Conservation (phyloP, 2,329 filamentous ascomycete genomes). For the Claviceps pazoutovae region DNA sequence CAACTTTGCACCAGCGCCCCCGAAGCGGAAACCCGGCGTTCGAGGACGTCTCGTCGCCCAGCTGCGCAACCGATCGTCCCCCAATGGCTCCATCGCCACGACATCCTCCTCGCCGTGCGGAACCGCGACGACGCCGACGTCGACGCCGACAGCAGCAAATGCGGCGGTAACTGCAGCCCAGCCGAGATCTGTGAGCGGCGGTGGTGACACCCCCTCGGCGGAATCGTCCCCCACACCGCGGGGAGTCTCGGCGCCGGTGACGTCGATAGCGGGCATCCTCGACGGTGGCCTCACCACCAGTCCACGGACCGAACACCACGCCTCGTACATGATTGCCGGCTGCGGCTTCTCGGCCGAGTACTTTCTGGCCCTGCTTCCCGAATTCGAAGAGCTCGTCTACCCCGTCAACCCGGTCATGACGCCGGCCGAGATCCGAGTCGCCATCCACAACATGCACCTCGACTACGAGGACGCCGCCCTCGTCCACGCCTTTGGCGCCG, state of each 20-base stretch:
- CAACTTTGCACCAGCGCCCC: constrained; percentile 18
- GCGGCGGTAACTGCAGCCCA: neutral
- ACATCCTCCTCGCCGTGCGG: constrained; percentile 1
- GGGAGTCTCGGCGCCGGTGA: constrained; percentile 6
- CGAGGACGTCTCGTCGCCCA: constrained; percentile 22
- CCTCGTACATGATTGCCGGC: constrained; percentile 2
- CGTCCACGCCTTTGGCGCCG: constrained; percentile 21
- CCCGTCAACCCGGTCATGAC: constrained; percentile 23
- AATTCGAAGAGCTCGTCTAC: constrained; percentile 23
- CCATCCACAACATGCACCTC: constrained; percentile 20
- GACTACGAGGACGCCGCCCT: constrained; percentile 21
- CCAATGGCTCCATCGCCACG: constrained; percentile 1
- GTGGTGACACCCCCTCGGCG: constrained; percentile 6
- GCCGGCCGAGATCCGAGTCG: constrained; percentile 15
- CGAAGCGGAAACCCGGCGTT: constrained; percentile 21
- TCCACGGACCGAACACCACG: constrained; percentile 1
- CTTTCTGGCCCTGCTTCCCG: constrained; percentile 19
- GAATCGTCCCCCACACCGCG: constrained; percentile 3
- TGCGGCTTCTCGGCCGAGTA: constrained; percentile 16
- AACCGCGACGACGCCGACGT: too few relatives aligned
- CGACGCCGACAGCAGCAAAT: too few relatives aligned
- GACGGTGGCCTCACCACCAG: constrained; percentile 5
- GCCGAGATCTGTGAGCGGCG: constrained; percentile 1
- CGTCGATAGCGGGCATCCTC: constrained; percentile 15
- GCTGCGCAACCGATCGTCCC: constrained; percentile 15